Conservation (phyloP, 2,329 filamentous ascomycete species). For the Colletotrichum sp. region DNA sequence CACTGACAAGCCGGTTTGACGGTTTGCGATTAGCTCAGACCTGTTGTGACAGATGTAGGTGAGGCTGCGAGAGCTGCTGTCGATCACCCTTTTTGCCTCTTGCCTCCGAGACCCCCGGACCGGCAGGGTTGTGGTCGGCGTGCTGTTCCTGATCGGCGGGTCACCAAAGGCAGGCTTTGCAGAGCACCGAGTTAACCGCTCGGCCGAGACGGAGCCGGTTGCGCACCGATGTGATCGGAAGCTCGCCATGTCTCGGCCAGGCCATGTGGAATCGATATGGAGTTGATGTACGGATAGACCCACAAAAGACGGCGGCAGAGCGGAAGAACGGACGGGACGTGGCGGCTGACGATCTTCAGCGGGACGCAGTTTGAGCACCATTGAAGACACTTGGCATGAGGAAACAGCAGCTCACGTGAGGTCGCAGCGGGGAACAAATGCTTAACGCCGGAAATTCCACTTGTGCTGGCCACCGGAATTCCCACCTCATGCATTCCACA, state of each 20-base stretch:
- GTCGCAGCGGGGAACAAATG: neutral
- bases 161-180: neutral
- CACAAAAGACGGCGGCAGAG: conserved; percentile 4
- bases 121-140: neutral
- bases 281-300: neutral
- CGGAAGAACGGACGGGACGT: neutral
- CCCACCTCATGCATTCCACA: neutral
- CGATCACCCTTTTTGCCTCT: neutral
- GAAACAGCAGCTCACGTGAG: neutral
- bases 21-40: conserved; percentile 1
- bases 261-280: neutral
- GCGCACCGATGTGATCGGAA: neutral
- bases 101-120: neutral
- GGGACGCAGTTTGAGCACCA: neutral
- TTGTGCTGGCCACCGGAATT: neutral
- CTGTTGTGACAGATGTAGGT: neutral
- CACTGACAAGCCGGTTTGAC: neutral
- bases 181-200: neutral
- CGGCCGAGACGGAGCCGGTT: neutral
- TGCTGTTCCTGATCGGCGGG: neutral
- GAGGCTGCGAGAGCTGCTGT: neutral
- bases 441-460: neutral
- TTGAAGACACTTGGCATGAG: neutral
- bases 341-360: neutral
- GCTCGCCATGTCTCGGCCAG: conserved; percentile 4